These are phyloP conservation scores for Monosporascus sp. DNA, from an alignment of 2,329 filamentous ascomycete genomes.

Conservation along the genomic window DNA sequence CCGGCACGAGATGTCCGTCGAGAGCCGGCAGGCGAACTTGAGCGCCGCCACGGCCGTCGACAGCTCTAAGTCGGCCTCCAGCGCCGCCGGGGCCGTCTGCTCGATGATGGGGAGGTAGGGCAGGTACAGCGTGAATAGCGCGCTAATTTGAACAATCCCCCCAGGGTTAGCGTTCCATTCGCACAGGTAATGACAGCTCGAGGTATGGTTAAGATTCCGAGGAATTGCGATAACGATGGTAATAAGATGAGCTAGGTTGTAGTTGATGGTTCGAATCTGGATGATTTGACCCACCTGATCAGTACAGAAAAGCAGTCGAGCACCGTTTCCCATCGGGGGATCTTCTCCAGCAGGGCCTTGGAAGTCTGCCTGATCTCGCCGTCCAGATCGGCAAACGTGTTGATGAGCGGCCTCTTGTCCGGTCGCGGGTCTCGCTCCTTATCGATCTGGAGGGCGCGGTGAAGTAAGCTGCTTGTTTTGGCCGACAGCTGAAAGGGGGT, in stretches of 20 bases:
- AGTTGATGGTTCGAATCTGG: background rate
- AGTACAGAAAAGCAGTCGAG: slow-evolving; percentile 30
- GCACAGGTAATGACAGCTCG: no score
- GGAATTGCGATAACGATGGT: no score
- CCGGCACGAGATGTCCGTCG: slow-evolving; percentile 28
- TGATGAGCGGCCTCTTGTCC: slow-evolving; percentile 20
- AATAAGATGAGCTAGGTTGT: no score
- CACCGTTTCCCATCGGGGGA: slow-evolving; percentile 24
- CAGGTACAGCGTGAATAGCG: slow-evolving; percentile 27
- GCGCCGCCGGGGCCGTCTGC: slow-evolving; percentile 6
- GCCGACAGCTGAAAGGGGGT: slow-evolving; percentile 27
- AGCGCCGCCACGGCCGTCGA: slow-evolving; percentile 23
- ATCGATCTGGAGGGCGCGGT: slow-evolving; percentile 24
- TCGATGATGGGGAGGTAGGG: slow-evolving; percentile 26
- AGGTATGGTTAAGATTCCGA: no score
- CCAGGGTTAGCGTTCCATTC: no score
- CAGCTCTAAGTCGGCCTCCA: slow-evolving; percentile 16
- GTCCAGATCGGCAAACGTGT: slow-evolving; percentile 22
- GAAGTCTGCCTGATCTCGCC: slow-evolving; percentile 24
- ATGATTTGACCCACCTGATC: slow-evolving; percentile 19
- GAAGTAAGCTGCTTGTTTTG: slow-evolving; percentile 25
- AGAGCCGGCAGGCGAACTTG: slow-evolving; percentile 28
- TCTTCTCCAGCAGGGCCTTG: slow-evolving; percentile 18
- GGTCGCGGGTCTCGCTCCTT: slow-evolving; percentile 18
- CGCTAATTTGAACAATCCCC: slow-evolving; percentile 5